These are phyloP conservation scores for Quercus glauca DNA, from an alignment of 306 rosid species.

Conservation along the genomic window DNA sequence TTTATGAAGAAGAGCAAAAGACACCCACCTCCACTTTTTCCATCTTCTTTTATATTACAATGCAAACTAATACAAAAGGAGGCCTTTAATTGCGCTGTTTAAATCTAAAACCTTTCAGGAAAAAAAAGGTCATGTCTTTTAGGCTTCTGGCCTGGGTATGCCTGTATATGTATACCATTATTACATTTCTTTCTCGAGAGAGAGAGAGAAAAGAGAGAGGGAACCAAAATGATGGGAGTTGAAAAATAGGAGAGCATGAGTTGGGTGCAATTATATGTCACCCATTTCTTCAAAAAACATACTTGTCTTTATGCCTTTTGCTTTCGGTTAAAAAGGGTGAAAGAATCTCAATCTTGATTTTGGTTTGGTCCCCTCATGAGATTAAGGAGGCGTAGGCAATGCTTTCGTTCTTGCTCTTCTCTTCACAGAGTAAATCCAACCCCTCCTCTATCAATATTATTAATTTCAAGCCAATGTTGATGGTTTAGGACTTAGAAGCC, in stretches of 20 bases:
- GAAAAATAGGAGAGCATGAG: constrained; percentile 54
- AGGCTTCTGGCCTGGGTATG: constrained; percentile 21
- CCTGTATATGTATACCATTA: constrained; percentile 14
- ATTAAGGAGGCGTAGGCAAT: constrained; percentile 72
- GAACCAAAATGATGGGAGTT: constrained; percentile 42
- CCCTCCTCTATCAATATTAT: constrained; percentile 2
- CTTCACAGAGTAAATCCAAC: constrained; percentile 57
- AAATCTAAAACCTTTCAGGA: background rate
- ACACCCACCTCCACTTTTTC: constrained; percentile 37
- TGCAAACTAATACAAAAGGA: constrained; percentile 27
- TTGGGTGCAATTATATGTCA: constrained; percentile 59
- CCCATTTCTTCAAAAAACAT: constrained; percentile 32
- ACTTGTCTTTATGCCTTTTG: constrained; percentile 28
- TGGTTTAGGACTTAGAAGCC: constrained; percentile 10
- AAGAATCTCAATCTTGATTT: constrained; percentile 30
- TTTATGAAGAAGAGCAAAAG: constrained; percentile 22
- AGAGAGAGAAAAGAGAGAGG: constrained; percentile 18
- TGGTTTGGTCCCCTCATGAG: constrained; percentile 62
- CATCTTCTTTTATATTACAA: constrained; percentile 27
- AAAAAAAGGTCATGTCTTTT: constrained; percentile 18
- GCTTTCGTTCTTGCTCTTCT: constrained; percentile 87
- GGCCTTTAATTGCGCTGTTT: constrained; percentile 38
- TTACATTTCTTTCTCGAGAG: background rate
- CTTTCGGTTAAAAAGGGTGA: constrained; percentile 45
- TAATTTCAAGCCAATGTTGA: constrained; percentile 3